These are phyloP conservation scores for Globisporangium recalcitrans DNA, from an alignment of 352 stramenopile genomes.

Conservation along the genomic window DNA sequence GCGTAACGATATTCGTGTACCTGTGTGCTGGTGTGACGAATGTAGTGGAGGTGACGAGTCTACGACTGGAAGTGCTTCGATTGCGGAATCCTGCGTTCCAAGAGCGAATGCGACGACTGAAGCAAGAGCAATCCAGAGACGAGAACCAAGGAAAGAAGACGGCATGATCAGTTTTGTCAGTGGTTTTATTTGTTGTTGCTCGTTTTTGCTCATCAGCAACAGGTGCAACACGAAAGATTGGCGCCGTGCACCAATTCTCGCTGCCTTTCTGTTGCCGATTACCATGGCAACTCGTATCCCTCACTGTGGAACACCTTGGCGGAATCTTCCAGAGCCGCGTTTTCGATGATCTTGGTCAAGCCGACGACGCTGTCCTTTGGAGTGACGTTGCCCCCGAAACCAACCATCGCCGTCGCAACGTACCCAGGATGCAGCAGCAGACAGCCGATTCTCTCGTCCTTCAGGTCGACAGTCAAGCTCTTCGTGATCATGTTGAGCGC, in stretches of 20 bases:
- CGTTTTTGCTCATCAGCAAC: background rate
- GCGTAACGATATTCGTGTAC: too few species aligned
- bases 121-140: background rate
- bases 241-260: background rate
- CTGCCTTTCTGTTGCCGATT: slow-evolving; percentile 3
- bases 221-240: background rate
- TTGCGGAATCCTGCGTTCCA: slow-evolving; percentile 15
- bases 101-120: slow-evolving; percentile 13
- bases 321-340: slow-evolving; percentile 45
- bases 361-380: slow-evolving; percentile 39
- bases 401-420: slow-evolving; percentile 56
- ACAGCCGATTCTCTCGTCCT: slow-evolving; percentile 46
- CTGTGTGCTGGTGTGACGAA: background rate
- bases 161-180: background rate
- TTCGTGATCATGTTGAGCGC: slow-evolving; percentile 77
- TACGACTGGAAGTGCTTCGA: slow-evolving; percentile 16
- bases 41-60: slow-evolving; percentile 11
- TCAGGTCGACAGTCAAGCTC: slow-evolving; percentile 47
- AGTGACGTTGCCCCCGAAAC: slow-evolving; percentile 36
- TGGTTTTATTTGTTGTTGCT: background rate
- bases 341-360: slow-evolving; percentile 49
- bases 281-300: slow-evolving; percentile 56
- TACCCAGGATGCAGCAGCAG: slow-evolving; percentile 60
- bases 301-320: slow-evolving; percentile 51
- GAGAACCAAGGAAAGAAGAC: too few species aligned